These are phyloP conservation scores for Nepenthes mirabilis DNA, from an alignment of 148 eudicot genomes.

Conservation along the genomic window DNA sequence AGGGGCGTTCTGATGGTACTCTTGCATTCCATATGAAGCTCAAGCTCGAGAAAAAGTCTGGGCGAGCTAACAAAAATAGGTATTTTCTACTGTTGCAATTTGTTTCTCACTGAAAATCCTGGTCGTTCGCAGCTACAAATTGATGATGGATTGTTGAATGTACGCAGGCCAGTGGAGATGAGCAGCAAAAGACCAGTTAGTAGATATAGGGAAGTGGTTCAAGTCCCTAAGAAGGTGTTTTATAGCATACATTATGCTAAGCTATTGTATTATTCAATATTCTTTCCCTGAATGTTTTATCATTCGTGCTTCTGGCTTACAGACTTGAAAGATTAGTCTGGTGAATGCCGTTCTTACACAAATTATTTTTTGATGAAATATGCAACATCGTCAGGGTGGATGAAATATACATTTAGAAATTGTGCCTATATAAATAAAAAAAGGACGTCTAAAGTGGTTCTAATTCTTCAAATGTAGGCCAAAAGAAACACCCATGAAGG, in stretches of 20 bases:
- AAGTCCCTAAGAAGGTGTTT: slow-evolving; percentile 75
- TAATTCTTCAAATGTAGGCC: too few relatives aligned
- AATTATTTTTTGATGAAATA: too few relatives aligned
- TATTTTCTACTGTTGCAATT: slow-evolving; percentile 3
- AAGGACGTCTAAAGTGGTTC: too few relatives aligned
- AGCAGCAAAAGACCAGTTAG: slow-evolving; percentile 82
- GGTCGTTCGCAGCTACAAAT: background rate
- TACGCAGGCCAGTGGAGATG: slow-evolving; percentile 73
- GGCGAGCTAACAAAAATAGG: slow-evolving; percentile 86
- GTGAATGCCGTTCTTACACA: too few relatives aligned
- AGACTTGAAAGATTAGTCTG: too few relatives aligned
- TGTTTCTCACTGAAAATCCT: background rate
- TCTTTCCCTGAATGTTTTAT: background rate
- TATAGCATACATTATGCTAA: background rate
- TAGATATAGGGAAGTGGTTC: slow-evolving; percentile 76
- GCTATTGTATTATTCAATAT: background rate
- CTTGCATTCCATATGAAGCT: slow-evolving; percentile 31
- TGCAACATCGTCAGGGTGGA: too few relatives aligned
- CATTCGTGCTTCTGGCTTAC: too few relatives aligned
- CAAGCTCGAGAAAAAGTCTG: slow-evolving; percentile 26
- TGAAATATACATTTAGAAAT: too few relatives aligned
- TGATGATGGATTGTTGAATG: slow-evolving; percentile 3
- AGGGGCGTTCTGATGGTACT: slow-evolving; percentile 71
- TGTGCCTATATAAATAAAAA: too few relatives aligned
- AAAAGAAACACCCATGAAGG: too few relatives aligned